Conservation (phyloP, 352 stramenopile species). For the Pythium angustatum region DNA sequence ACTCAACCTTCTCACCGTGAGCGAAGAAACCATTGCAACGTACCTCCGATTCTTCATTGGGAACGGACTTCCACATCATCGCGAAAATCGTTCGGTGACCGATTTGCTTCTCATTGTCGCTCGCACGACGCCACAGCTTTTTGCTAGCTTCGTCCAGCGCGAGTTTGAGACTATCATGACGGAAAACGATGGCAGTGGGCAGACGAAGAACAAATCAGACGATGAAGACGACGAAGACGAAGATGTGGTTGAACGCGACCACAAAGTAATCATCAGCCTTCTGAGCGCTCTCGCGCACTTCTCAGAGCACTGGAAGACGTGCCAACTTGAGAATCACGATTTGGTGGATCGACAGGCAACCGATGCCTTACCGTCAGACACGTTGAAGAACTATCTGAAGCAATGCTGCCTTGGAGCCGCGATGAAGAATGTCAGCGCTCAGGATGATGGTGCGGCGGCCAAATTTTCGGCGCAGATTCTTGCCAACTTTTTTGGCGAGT, state of each 20-base stretch:
- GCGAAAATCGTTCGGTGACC: constrained; percentile 54
- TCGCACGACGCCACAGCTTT: constrained; percentile 46
- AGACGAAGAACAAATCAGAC: constrained; percentile 24
- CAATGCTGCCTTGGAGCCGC: constrained; percentile 49
- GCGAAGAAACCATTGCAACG: constrained; percentile 35
- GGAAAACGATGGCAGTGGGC: constrained; percentile 22
- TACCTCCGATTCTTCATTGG: constrained; percentile 49
- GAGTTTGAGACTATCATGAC: constrained; percentile 55
- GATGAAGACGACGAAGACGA: constrained; percentile 42
- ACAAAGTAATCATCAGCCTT: constrained; percentile 49
- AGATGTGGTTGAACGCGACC: constrained; percentile 22
- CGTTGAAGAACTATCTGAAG: constrained; percentile 44
- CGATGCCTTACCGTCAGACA: constrained; percentile 33
- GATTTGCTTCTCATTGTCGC: constrained; percentile 61
- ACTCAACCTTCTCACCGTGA: constrained; percentile 70
- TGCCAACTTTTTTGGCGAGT: constrained; percentile 45
- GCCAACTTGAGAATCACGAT: constrained; percentile 18
- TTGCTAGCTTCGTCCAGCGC: constrained; percentile 51
- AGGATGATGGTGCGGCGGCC: constrained; percentile 34
- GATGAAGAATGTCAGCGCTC: constrained; percentile 12
- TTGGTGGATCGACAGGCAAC: constrained; percentile 27
- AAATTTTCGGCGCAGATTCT: constrained; percentile 56
- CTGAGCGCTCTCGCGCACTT: constrained; percentile 61
- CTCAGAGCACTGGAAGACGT: constrained; percentile 44
- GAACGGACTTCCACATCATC: constrained; percentile 29